Evolutionary conservation across 1,139 yeast species (phyloP), one percentile per base, ranked within the genome.

Genomic region (Pichia terricola): DNA sequence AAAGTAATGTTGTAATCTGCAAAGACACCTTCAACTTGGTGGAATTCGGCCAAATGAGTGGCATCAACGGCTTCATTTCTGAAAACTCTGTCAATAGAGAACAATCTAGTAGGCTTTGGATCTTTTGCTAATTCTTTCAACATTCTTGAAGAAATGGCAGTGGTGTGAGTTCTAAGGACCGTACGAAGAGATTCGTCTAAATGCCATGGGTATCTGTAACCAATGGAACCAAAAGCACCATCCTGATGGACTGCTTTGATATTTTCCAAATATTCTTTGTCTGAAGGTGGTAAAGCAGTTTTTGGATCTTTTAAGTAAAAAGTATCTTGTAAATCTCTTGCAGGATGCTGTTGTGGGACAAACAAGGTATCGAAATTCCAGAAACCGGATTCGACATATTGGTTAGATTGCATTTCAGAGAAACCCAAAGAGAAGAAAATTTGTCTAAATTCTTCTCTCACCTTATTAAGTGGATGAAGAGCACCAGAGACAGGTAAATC

Each of bases 21-120:
- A 64, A 94, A 74, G 45, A 94, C 98, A 70, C 99, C 99, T 70
- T 94, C 99, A 50, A 94, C 95, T 71, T 94, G 99, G 68, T 91
- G 97, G 75, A 94, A 94, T 70, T 94, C 99, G 28, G 98, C 98
- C 68, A 94, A 77, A 68, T 94, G 99, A n/a, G 99, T 94, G 44
- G 97, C 98, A 64, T 94, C 99, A 45, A 94, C 98, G 26, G 99
- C 97, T 72, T 94, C 99, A 64, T 94, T 94, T 72, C 99, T 86
- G 84, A 94, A 94, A 51, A 94, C 99, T 63, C 96, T 79, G 68
- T 94, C 99, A 59, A 94, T 94, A 43, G 96, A 86, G 72, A 94
- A 94, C 62, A 87, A 75, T 67, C 97, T 79, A 26, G 84, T 76
- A 45, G 98, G 97, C 60, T 79, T 81, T 47, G 97, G 97, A 64